Percentiles rank a stretch among this genome's conserved stretches.
Conservation (phyloP, 306 rosid species). For the Citrullus amarus region DNA sequence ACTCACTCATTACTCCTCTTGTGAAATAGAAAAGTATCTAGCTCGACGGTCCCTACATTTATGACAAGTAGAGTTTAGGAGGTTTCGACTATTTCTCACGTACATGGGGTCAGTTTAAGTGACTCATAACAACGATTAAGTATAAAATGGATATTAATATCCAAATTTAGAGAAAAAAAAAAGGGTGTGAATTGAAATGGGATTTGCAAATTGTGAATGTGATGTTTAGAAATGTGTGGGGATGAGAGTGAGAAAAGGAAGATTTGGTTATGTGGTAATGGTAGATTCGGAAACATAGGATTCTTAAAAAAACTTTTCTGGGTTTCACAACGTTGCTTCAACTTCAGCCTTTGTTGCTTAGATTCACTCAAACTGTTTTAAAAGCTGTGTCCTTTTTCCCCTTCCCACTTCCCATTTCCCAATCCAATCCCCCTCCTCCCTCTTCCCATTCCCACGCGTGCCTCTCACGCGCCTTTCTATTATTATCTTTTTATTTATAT, state of each 20-base stretch:
- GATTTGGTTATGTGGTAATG: background rate
- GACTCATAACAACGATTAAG: no score
- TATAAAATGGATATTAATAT: no score
- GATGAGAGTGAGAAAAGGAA: background rate
- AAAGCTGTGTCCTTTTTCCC: background rate
- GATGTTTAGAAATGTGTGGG: background rate
- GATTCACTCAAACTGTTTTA: constrained; percentile 8
- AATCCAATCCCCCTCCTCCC: no score
- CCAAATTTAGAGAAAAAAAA: no score
- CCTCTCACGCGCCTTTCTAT: background rate
- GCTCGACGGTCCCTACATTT: no score
- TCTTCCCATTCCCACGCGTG: background rate
- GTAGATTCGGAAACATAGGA: constrained; percentile 7
- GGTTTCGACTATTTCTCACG: no score
- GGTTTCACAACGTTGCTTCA: background rate
- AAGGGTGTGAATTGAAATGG: no score
- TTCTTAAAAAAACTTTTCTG: background rate
- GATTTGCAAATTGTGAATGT: background rate
- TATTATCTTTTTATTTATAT: no score
- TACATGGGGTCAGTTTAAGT: no score
- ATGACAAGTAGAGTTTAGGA: no score
- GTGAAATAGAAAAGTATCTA: no score
- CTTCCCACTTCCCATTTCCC: background rate
- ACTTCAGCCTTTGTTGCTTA: background rate
- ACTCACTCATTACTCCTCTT: no score